phyloP scores from a whole-genome alignment of 495 filamentous ascomycete genomes.

The Xanthoparmelia taractica region DNA sequence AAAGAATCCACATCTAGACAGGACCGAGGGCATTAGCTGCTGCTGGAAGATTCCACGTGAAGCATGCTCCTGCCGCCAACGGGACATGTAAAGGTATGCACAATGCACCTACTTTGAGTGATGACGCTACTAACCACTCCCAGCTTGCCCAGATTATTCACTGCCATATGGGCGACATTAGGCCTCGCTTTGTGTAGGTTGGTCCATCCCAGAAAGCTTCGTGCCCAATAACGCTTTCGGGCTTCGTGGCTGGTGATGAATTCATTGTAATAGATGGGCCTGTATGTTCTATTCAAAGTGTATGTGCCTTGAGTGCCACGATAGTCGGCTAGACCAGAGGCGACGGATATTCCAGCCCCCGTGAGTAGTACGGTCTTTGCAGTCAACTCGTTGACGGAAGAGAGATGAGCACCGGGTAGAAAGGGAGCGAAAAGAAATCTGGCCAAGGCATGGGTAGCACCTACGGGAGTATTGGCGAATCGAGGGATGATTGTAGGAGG shows the following conservation, averaged over 20 bases:
- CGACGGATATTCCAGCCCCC: slow-evolving; percentile 88
- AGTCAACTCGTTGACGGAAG: slow-evolving; percentile 41
- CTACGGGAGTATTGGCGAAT: slow-evolving; percentile 57
- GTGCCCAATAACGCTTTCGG: slow-evolving; percentile 90
- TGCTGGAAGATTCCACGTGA: neutral
- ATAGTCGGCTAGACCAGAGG: slow-evolving; percentile 89
- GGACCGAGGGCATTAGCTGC: neutral
- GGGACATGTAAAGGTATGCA: neutral
- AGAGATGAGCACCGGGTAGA: slow-evolving; percentile 37
- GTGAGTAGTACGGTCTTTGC: slow-evolving; percentile 68
- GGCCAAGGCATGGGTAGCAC: slow-evolving; percentile 67
- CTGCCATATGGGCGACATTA: slow-evolving; percentile 71
- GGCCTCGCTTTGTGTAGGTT: slow-evolving; percentile 67
- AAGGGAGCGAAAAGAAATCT: slow-evolving; percentile 60
- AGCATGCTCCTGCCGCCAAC: neutral
- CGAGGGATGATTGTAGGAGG: slow-evolving; percentile 64
- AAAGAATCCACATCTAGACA: slow-evolving; percentile 78
- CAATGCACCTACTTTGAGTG: slow-evolving; percentile 58
- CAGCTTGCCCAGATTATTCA: slow-evolving; percentile 59
- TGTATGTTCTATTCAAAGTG: slow-evolving; percentile 76
- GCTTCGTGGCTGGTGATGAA: slow-evolving; percentile 77
- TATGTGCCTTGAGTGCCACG: slow-evolving; percentile 86
- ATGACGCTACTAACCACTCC: slow-evolving; percentile 70
- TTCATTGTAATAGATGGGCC: slow-evolving; percentile 88
- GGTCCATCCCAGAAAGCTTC: slow-evolving; percentile 89